Evolutionary conservation across 2,329 filamentous ascomycete genomes (phyloP).

Genomic region (Aspergillus pseudonomiae): DNA sequence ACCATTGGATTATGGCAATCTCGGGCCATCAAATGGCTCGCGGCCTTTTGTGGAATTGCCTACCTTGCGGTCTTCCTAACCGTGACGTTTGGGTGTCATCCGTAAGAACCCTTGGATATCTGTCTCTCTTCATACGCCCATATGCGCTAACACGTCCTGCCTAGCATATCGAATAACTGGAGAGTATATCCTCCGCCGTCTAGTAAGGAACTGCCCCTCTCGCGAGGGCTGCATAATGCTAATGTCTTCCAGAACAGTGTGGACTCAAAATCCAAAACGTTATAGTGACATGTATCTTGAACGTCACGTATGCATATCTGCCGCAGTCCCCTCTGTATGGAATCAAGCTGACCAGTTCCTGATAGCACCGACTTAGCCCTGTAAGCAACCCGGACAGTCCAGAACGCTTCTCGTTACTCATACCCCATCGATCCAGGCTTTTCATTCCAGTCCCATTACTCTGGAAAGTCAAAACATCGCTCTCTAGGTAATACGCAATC

Average conservation of each 20-base stretch:
- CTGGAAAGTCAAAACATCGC: conserved; percentile 8
- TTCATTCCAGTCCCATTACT: conserved; percentile 5
- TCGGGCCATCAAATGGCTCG: conserved; percentile 5
- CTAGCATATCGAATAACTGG: conserved; percentile 7
- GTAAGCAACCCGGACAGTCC: neutral
- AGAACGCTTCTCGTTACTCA: neutral
- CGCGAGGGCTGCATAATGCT: neutral
- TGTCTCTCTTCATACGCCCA: neutral
- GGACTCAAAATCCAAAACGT: conserved; percentile 8
- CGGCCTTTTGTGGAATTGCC: neutral
- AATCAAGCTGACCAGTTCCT: neutral
- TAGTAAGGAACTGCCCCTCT: neutral
- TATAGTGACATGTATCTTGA: conserved; percentile 7
- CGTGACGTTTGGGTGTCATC: conserved; percentile 6
- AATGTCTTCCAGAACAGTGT: neutral
- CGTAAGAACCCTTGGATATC: neutral
- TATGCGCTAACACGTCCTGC: neutral
- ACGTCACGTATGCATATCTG: neutral
- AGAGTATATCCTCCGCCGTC: conserved; percentile 7
- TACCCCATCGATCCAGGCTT: neutral
- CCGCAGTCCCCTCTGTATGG: neutral
- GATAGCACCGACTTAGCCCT: conserved; percentile 5
- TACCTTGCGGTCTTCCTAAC: conserved; percentile 5
- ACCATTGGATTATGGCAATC: conserved; percentile 7
- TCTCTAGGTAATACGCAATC: neutral